Percentiles rank a stretch among this genome's conserved stretches.
These are phyloP conservation scores for Botrytis pseudocinerea DNA, from an alignment of 2,329 filamentous ascomycete species.

Conservation along the genomic window DNA sequence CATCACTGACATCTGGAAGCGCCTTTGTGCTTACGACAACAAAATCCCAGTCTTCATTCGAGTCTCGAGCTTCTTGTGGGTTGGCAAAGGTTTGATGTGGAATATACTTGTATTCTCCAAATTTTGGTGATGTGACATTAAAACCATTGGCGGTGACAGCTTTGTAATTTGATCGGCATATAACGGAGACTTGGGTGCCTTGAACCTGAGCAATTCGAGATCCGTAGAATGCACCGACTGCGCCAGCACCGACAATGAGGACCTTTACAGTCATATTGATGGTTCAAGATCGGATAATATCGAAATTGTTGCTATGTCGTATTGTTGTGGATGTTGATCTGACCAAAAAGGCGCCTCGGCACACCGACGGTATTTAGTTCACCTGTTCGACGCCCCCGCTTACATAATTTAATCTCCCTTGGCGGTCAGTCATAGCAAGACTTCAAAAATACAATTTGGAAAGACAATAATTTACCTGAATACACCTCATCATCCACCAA, in stretches of 20 bases:
- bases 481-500: neutral
- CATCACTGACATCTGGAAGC: constrained; percentile 39
- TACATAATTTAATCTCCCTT: neutral
- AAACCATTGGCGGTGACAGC: constrained; percentile 64
- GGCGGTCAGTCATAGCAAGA: neutral
- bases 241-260: constrained; percentile 65
- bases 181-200: constrained; percentile 61
- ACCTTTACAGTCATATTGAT: constrained; percentile 46
- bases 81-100: constrained; percentile 64
- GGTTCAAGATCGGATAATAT: neutral
- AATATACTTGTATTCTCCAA: constrained; percentile 65
- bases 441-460: neutral
- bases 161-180: constrained; percentile 72
- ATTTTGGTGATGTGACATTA: constrained; percentile 62
- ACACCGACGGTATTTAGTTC: neutral
- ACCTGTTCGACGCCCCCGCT: neutral
- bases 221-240: constrained; percentile 72
- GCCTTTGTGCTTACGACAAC: constrained; percentile 40
- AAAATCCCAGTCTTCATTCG: constrained; percentile 46
- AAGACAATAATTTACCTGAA: neutral
- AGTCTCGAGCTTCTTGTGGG: constrained; percentile 46
- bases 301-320: neutral
- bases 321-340: neutral
- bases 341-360: neutral
- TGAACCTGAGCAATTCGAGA: constrained; percentile 62